phyloP scores from a whole-genome alignment of 1,139 yeast species.

The Blastobotrys apis region DNA sequence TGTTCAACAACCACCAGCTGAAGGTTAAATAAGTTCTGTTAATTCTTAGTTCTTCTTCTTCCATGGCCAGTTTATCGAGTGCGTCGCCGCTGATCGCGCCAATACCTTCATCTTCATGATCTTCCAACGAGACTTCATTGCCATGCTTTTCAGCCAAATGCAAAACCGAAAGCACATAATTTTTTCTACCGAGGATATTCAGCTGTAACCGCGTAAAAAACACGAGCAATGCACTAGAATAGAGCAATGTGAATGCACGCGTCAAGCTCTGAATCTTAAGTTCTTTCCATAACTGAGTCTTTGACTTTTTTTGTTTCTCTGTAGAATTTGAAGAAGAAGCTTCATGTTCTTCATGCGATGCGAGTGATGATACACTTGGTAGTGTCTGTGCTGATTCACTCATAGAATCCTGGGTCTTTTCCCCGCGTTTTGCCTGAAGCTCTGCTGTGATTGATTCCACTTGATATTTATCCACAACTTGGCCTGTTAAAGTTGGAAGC shows the following conservation, averaged over 20 bases:
- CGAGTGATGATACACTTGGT: conserved; percentile 11
- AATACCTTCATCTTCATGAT: conserved; percentile 23
- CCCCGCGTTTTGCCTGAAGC: conserved; percentile 53
- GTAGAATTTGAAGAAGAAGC: neutral
- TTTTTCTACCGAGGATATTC: conserved; percentile 81
- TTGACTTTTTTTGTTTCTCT: conserved; percentile 39
- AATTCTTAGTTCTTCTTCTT: conserved; percentile 37
- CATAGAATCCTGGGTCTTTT: conserved; percentile 10
- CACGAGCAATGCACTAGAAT: conserved; percentile 63
- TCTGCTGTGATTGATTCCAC: conserved; percentile 73
- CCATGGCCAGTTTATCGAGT: conserved; percentile 26
- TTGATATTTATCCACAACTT: conserved; percentile 58
- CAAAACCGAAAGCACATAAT: conserved; percentile 76
- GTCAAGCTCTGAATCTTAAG: conserved; percentile 72
- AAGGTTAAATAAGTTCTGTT: conserved; percentile 84
- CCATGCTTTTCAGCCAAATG: conserved; percentile 49
- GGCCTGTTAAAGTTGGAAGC: conserved; percentile 69
- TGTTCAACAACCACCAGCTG: conserved; percentile 91
- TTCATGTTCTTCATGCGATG: conserved; percentile 9
- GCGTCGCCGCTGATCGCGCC: conserved; percentile 33
- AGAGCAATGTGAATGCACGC: conserved; percentile 66
- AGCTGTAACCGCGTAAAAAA: conserved; percentile 79
- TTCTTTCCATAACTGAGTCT: conserved; percentile 79
- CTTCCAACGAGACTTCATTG: conserved; percentile 16
- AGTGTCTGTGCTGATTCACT: conserved; percentile 20